Conservation (phyloP, 495 filamentous ascomycete genomes). For the Aspergillus hancockii region DNA sequence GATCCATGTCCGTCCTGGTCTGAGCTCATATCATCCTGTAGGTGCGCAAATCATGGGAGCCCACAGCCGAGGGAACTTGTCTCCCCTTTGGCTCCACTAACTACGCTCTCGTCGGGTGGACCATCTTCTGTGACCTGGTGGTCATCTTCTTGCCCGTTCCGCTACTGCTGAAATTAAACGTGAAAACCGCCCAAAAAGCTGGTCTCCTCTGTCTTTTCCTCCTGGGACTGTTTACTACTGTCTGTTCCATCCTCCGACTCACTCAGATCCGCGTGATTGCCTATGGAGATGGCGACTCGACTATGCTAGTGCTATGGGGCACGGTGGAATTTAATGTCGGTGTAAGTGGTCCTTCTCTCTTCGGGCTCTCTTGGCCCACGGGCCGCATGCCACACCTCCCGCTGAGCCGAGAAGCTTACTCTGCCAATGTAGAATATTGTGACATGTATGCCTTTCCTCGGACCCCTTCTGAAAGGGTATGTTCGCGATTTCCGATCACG, state of each 20-base stretch:
- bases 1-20: not conserved
- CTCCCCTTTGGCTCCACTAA: constrained; percentile 52
- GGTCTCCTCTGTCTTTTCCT: constrained; percentile 57
- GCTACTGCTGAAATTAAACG: constrained; percentile 51
- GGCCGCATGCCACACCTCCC: no score
- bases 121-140: constrained; percentile 53
- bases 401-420: not conserved
- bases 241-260: constrained; percentile 57
- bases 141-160: constrained; percentile 58
- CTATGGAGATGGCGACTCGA: constrained; percentile 54
- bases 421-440: constrained; percentile 41
- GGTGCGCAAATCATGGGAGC: constrained; percentile 52
- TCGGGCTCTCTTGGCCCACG: no score
- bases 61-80: constrained; percentile 40
- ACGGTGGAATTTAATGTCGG: constrained; percentile 61
- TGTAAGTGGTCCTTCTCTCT: constrained; percentile 23
- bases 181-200: constrained; percentile 51
- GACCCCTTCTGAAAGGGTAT: constrained; percentile 42
- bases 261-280: constrained; percentile 55
- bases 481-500: constrained; percentile 34
- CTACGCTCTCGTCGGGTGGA: constrained; percentile 53
- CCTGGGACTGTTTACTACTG: constrained; percentile 58
- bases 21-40: constrained; percentile 9
- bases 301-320: constrained; percentile 59
- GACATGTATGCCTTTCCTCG: constrained; percentile 48